A percentile compares a stretch with the other conserved stretches of the same genome.
Conservation (phyloP, 306 rosid species). For the Chamaecrista fasciculata region DNA sequence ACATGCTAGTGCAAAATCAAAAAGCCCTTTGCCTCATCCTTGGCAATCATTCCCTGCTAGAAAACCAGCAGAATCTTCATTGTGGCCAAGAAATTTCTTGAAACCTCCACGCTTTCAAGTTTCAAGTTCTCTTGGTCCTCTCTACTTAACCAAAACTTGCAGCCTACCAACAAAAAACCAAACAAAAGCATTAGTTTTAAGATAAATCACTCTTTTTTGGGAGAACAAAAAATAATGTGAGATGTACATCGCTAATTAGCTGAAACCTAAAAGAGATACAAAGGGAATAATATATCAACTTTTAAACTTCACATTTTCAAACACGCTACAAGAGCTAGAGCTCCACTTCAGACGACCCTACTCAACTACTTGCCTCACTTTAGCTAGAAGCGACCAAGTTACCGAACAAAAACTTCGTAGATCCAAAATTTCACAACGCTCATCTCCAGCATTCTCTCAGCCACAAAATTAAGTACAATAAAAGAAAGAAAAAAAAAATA, state of each 20-base stretch:
- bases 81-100: constrained; percentile 20
- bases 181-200: constrained; percentile 19
- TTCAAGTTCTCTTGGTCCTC: neutral
- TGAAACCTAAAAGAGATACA: constrained; percentile 6
- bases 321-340: neutral
- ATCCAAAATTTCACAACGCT: constrained; percentile 15
- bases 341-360: neutral
- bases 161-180: neutral
- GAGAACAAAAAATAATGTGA: neutral
- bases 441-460: neutral
- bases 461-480: constrained; percentile 9
- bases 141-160: neutral
- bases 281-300: neutral
- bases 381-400: neutral
- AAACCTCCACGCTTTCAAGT: neutral
- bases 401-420: neutral
- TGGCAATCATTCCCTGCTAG: constrained; percentile 32
- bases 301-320: neutral
- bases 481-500: constrained; percentile 1
- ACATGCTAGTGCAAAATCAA: constrained; percentile 23
- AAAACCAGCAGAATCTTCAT: constrained; percentile 34
- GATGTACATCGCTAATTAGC: neutral
- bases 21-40: constrained; percentile 33
- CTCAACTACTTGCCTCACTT: constrained; percentile 15
- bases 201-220: neutral